A percentile compares a stretch with the other conserved stretches of the same genome.
These are phyloP conservation scores for Echites panduratus DNA, from an alignment of 257 asterid genomes.

Conservation along the genomic window DNA sequence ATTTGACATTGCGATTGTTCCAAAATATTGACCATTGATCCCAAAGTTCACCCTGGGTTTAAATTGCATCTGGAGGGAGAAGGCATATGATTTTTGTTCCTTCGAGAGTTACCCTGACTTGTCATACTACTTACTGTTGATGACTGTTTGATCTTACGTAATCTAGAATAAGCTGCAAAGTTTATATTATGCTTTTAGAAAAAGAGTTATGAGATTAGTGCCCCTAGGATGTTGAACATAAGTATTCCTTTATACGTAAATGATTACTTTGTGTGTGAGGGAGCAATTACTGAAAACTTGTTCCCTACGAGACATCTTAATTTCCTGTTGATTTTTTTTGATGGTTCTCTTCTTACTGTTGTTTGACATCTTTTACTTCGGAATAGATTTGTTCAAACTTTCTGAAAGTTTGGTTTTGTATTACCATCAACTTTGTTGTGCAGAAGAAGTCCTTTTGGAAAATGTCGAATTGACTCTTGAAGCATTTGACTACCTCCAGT, in stretches of 20 bases:
- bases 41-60: neutral
- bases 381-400: slow-evolving; percentile 1
- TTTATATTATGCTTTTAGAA: neutral
- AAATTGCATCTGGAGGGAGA: neutral
- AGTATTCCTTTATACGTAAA: neutral
- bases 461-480: slow-evolving; percentile 93
- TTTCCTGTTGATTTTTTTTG: neutral
- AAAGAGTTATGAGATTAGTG: neutral
- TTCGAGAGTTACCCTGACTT: too few species aligned
- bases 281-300: neutral
- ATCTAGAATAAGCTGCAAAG: neutral
- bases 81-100: neutral
- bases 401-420: slow-evolving; percentile 2
- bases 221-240: too few species aligned
- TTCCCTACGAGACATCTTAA: neutral
- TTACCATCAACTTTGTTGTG: slow-evolving; percentile 15
- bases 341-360: neutral
- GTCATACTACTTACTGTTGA: neutral
- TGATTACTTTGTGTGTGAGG: neutral
- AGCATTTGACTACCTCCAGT: slow-evolving; percentile 88
- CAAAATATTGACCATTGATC: neutral
- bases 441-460: slow-evolving; percentile 92
- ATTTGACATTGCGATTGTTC: neutral
- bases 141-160: neutral
- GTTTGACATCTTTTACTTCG: neutral